Base-by-base conservation (phyloP, 78 protist genomes). In the Tieghemostelium lacteum region DNA sequence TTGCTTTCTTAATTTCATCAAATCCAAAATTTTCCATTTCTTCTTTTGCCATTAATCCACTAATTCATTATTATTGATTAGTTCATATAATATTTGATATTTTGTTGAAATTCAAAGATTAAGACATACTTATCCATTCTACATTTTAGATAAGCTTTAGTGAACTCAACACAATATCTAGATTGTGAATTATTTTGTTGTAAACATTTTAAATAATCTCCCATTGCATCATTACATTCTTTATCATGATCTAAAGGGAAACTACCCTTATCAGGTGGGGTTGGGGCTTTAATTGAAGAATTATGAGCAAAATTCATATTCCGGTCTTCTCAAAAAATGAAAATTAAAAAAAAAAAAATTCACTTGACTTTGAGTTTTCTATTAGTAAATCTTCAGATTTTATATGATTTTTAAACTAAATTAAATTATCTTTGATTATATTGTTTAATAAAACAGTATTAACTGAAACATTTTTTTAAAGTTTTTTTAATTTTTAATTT, bases 251-350 rank as follows among this genome's bases (percentile, higher is more conserved):
- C 88, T 34, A 80, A 42, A 24, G 88, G 88, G 20, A 80, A 80
- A 40, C 88, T 80, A 57, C 88, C 88, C 69, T 80, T 80, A 67
- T 80, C 88, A 26, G 88, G 88, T 65, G 88, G 88, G 16, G 88
- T 80, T 65, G 88, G 88, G n/a, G 60, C 64, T 31, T 80, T 70
- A 39, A 80, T 80, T 28, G 76, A 36, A 12, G 88, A 80, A 37
- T 80, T 80, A 24, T 67, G 75, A 34, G 88, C 88, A 24, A 80
- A 67, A 8, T 80, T 58, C 88, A 80, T 80, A 4, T 33, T 70
- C 3, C 49, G 55, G 8, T 49, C 55, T 49, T 49, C n/a, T n/a
- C n/a, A n/a, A n/a, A n/a, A n/a, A n/a, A n/a, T n/a, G n/a, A n/a
- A n/a, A n/a, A n/a, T n/a, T n/a, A n/a, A n/a, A n/a, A n/a, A n/a